A percentile compares a stretch with the other conserved stretches of the same genome.
Conservation (phyloP, 2,329 filamentous ascomycete species). For the Hypoxylon sp. region DNA sequence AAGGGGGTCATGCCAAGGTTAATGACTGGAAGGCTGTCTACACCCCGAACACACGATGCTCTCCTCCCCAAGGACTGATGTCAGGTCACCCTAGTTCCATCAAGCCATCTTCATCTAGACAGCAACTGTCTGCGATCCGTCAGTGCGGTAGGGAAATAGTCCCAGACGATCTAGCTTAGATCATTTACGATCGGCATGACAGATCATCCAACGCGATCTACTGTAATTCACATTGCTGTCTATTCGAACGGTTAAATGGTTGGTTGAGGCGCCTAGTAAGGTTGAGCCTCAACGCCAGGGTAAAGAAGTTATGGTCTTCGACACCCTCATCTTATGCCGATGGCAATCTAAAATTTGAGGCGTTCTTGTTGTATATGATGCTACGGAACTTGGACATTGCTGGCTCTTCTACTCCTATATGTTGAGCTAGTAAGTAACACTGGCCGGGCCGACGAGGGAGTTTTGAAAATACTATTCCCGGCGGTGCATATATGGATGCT, state of each 20-base stretch:
- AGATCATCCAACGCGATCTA: slow-evolving; percentile 43
- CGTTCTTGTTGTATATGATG: not conserved
- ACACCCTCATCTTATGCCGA: not conserved
- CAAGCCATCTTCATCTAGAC: slow-evolving; percentile 16
- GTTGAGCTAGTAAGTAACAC: not conserved
- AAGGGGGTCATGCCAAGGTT: not conserved
- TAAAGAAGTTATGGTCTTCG: not conserved
- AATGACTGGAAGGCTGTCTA: not conserved
- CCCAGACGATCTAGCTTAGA: slow-evolving; percentile 27
- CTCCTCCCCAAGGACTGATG: slow-evolving; percentile 11
- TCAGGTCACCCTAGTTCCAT: slow-evolving; percentile 4
- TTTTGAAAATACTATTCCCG: slow-evolving; percentile 1
- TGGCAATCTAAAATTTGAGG: not conserved
- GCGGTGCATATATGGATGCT: not conserved
- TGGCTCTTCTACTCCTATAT: not conserved
- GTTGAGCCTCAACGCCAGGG: slow-evolving; percentile 20
- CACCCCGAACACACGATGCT: slow-evolving; percentile 25
- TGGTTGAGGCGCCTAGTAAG: slow-evolving; percentile 27
- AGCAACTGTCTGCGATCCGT: slow-evolving; percentile 26
- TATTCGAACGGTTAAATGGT: slow-evolving; percentile 46
- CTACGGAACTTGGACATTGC: not conserved
- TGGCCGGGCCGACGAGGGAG: not conserved
- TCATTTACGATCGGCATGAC: slow-evolving; percentile 31
- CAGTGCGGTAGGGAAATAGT: slow-evolving; percentile 28
- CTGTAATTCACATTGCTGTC: slow-evolving; percentile 38